Evolutionary conservation across 1,284 basidiomycete species (phyloP).

Genomic region (Austroboletus novae-zelandiae): DNA sequence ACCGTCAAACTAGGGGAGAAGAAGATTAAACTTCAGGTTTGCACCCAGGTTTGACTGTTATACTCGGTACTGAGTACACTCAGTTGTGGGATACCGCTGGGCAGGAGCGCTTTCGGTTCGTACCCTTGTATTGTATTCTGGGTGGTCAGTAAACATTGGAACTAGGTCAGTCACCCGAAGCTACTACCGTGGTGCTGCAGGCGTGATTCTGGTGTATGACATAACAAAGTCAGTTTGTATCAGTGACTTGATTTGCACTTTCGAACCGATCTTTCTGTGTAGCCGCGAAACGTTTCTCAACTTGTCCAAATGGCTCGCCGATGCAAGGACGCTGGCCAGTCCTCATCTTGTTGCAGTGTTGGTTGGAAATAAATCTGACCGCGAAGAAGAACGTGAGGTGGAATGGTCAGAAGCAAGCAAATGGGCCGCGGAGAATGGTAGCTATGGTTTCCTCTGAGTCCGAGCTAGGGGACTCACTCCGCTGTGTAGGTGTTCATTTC

Average conservation of each 20-base stretch:
- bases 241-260: conserved; percentile 4
- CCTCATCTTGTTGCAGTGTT: conserved; percentile 88
- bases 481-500: conserved; percentile 76
- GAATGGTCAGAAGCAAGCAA: conserved; percentile 91
- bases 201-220: conserved; percentile 94
- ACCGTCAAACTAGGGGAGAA: conserved; percentile 89
- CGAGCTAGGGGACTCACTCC: conserved; percentile 2
- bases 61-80: conserved; percentile 10
- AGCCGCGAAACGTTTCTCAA: conserved; percentile 82
- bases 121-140: conserved; percentile 10
- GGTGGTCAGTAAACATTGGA: conserved; percentile 9
- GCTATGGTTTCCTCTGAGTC: neutral
- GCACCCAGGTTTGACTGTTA: conserved; percentile 19
- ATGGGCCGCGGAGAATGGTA: conserved; percentile 95
- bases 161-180: conserved; percentile 91
- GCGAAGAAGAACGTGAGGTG: conserved; percentile 92
- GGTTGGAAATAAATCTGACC: conserved; percentile 94
- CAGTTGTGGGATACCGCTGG: conserved; percentile 98
- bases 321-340: conserved; percentile 86
- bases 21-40: conserved; percentile 89
- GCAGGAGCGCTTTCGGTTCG: conserved; percentile 87
- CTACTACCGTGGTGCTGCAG: conserved; percentile 95
- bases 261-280: conserved; percentile 15
- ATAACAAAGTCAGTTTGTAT: conserved; percentile 76
- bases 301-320: conserved; percentile 85